A percentile compares a stretch with the other conserved stretches of the same genome.
Conservation (phyloP, 1,284 basidiomycete species). For the Hypsizygus ulmarius region DNA sequence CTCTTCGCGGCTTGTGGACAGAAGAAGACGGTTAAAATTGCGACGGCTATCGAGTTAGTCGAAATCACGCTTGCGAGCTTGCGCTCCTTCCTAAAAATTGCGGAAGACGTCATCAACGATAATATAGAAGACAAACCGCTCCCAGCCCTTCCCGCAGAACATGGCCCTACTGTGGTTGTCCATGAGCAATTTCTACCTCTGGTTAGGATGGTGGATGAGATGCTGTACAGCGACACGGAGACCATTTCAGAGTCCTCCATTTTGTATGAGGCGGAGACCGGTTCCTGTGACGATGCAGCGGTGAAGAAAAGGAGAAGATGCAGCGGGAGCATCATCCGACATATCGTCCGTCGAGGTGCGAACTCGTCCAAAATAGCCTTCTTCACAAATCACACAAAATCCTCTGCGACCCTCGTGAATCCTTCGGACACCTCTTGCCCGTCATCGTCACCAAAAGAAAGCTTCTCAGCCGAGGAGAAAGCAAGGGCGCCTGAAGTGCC, state of each 20-base stretch:
- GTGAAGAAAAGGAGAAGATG: constrained; percentile 8
- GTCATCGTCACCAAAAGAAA: constrained; percentile 1
- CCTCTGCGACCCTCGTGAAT: constrained; percentile 13
- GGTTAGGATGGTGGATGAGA: constrained; percentile 17
- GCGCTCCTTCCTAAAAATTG: constrained; percentile 19
- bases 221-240: constrained; percentile 9
- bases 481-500: constrained; percentile 13
- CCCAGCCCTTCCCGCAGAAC: constrained; percentile 10
- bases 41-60: constrained; percentile 13
- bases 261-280: background rate
- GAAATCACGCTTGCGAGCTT: constrained; percentile 18
- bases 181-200: constrained; percentile 10
- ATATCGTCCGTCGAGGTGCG: constrained; percentile 8
- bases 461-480: constrained; percentile 3
- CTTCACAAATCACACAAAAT: constrained; percentile 10
- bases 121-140: constrained; percentile 17
- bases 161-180: background rate
- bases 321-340: constrained; percentile 14
- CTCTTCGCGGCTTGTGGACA: background rate
- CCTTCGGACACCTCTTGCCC: background rate
- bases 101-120: constrained; percentile 15
- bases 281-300: background rate
- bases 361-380: constrained; percentile 10
- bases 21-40: background rate
- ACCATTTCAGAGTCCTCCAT: background rate